Evolutionary conservation across 805 yeast species (phyloP), one percentile per base, ranked within the genome.

Genomic region (Cephaloascus fragrans): DNA sequence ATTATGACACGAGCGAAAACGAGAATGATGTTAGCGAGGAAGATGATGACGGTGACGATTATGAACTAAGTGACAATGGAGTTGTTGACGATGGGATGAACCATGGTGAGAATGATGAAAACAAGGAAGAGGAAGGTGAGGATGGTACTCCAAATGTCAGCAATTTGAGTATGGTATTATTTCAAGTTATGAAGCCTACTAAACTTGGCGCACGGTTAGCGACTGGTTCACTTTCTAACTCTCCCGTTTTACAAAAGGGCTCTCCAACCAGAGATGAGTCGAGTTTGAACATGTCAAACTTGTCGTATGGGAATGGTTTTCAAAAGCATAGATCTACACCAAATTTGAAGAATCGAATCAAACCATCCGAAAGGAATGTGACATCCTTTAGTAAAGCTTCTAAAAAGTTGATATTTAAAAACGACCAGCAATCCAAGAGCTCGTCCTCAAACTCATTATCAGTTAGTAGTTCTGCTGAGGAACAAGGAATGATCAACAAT

Each of bases 141-240:
- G 40, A 36, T 26, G 26, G 15, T 40, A 14, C 40, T 37, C 5
- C 36, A 35, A 31, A 5, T 34, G n/a, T 16, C 6, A 44, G 26
- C 36, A 41, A 18, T 44, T 6, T 16, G 17, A 31, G 33, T 16
- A 31, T 42, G 37, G n/a, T n/a, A n/a, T 41, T 51, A 18, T 39
- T 50, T 8, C 41, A 44, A 8, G 45, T 58, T 8, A 46, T 60
- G 9, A 61, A 62, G 35, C 72, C 71, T 3, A 66, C 72, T 3
- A 47, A 47, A n/a, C 43, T 66, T 17, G 72, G 72, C 0, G 71
- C 70, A 4, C 53, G 57, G 38, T 51, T 56, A 38, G 72, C 72
- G 2, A 43, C 33, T 6, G n/a, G n/a, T 16, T 31, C 33, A 6
- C 6, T 23, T 12, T 6, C 12, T 12, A 14, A 6, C 18, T 31